Evolutionary conservation across 441 rosid species (phyloP).

Genomic region (Brassica balearica): DNA sequence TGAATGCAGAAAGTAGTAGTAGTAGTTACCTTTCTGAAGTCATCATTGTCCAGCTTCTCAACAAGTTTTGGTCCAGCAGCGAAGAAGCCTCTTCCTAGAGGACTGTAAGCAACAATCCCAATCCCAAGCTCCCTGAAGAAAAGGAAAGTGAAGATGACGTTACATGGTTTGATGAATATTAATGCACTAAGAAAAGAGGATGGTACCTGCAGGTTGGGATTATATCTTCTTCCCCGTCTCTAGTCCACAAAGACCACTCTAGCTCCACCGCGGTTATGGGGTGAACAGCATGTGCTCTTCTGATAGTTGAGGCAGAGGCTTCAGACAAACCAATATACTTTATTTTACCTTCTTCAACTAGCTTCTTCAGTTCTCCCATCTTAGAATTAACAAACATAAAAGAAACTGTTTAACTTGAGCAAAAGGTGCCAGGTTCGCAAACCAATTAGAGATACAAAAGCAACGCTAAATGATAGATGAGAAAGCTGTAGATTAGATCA

Average conservation of each 20-base stretch:
- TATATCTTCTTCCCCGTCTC: conserved; percentile 69
- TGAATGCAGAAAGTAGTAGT: no score
- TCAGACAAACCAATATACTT: conserved; percentile 72
- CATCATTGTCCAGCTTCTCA: conserved; percentile 26
- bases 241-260: conserved; percentile 80
- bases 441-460: no score
- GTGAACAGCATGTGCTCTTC: conserved; percentile 81
- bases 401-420: neutral
- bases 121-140: conserved; percentile 71
- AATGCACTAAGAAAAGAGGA: no score
- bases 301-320: conserved; percentile 73
- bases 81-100: conserved; percentile 71
- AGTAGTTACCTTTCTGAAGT: no score
- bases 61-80: conserved; percentile 56
- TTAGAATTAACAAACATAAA: conserved; percentile 11
- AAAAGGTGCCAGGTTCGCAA: no score
- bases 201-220: conserved; percentile 52
- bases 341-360: conserved; percentile 69
- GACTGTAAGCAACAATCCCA: conserved; percentile 77
- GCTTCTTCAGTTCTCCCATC: conserved; percentile 75
- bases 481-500: no score
- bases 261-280: conserved; percentile 69
- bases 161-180: neutral
- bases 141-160: no score
- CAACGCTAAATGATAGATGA: no score